phyloP scores from a whole-genome alignment of 2,329 filamentous ascomycete species.

The Diaporthe citri region DNA sequence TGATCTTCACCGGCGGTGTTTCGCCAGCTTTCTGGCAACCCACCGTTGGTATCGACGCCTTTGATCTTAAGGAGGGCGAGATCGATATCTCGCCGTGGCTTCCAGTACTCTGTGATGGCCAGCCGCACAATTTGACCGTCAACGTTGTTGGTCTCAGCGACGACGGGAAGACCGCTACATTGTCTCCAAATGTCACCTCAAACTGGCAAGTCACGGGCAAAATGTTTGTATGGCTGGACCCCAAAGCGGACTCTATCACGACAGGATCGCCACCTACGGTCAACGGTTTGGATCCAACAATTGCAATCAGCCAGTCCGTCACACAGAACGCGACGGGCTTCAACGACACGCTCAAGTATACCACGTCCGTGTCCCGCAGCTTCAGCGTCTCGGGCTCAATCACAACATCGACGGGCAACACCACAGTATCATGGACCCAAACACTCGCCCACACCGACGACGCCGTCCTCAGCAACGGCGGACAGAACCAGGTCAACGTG shows the following conservation, averaged over 20 bases:
- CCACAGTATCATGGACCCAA: slow-evolving; percentile 68
- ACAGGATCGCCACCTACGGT: slow-evolving; percentile 57
- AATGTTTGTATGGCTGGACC: slow-evolving; percentile 79
- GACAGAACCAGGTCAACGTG: slow-evolving; percentile 57
- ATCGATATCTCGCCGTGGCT: slow-evolving; percentile 86
- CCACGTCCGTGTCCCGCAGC: slow-evolving; percentile 65
- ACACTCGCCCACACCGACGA: slow-evolving; percentile 63
- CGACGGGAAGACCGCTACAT: slow-evolving; percentile 57
- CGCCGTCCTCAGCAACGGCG: slow-evolving; percentile 57
- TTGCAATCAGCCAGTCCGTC: slow-evolving; percentile 62
- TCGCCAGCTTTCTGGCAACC: slow-evolving; percentile 82
- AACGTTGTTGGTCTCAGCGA: slow-evolving; percentile 76
- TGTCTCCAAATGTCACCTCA: slow-evolving; percentile 68
- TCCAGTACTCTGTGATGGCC: slow-evolving; percentile 74
- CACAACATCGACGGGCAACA: slow-evolving; percentile 55
- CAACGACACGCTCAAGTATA: slow-evolving; percentile 72
- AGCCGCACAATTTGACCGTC: slow-evolving; percentile 75
- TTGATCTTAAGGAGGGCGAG: slow-evolving; percentile 82
- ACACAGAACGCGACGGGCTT: slow-evolving; percentile 61
- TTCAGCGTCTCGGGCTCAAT: slow-evolving; percentile 67
- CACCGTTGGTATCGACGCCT: slow-evolving; percentile 82
- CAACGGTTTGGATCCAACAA: slow-evolving; percentile 54
- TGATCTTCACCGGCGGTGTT: slow-evolving; percentile 85
- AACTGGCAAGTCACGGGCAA: slow-evolving; percentile 85
- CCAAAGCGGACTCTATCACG: slow-evolving; percentile 60